Base-by-base conservation (phyloP, 768 basidiomycete species). In the Daedaleopsis sinensis region DNA sequence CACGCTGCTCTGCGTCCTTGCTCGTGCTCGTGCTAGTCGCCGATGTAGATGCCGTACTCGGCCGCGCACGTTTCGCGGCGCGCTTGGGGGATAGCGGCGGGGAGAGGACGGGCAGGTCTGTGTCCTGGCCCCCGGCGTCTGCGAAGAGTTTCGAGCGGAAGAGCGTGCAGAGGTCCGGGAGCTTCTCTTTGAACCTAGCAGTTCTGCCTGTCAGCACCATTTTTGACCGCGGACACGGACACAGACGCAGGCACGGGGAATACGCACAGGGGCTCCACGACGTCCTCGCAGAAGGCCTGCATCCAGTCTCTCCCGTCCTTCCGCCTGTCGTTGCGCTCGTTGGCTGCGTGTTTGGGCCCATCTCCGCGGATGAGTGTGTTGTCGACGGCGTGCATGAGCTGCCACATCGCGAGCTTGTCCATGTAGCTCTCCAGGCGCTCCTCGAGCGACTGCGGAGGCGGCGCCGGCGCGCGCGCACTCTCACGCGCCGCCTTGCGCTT, bases 321-420 rank as follows among this genome's bases (percentile, higher is more conserved):
- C 37, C 18, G 47, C 53, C 66, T 67, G 5, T 58, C 59, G 46
- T 67, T 68, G 11, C 63, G 68, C 42, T 65, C 68, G 48, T 52
- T 52, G 15, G 53, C 49, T 19, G 78, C 69, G 8, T 65, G 65
- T 13, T 66, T 64, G 27, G 47, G 44, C 52, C 63, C 57, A 15
- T 63, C 43, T 47, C 12, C 19, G 48, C 24, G 55, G 67, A 51
- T 47, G 52, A 46, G 59, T 53, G 52, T 52, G 69, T 19, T 39
- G 24, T 77, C 73, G 58, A 88, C 71, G 37, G 72, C 68, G 4
- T 62, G 64, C 63, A 78, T 72, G 21, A 93, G 81, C 68, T 93
- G 91, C 89, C 90, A 91, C 74, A 82, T 85, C 4, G 87, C 89
- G 8, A 93, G 72, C 67, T 87, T 90, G 73, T 93, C 91, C 87